A percentile compares a stretch with the other conserved stretches of the same genome.
These are phyloP conservation scores for Ascochyta pisi DNA, from an alignment of 2,329 filamentous ascomycete genomes.

Conservation along the genomic window DNA sequence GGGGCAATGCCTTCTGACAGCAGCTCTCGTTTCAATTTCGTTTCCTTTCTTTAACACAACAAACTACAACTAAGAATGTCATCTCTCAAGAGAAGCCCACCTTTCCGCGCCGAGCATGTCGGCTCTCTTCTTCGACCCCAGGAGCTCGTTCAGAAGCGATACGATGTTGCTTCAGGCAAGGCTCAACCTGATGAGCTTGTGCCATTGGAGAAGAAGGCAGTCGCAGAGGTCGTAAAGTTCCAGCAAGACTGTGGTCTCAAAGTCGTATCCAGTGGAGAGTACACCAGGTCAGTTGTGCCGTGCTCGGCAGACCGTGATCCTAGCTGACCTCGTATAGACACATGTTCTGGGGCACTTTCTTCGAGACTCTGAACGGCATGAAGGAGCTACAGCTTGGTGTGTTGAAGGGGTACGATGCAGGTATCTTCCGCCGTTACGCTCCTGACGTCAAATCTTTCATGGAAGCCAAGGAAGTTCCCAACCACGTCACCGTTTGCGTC, in stretches of 20 bases:
- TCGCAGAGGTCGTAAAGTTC: conserved; percentile 68
- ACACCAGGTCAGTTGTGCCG: conserved; percentile 48
- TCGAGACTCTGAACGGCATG: conserved; percentile 62
- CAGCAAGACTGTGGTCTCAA: conserved; percentile 70
- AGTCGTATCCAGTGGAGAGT: conserved; percentile 74
- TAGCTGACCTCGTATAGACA: conserved; percentile 41
- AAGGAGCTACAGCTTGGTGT: conserved; percentile 55
- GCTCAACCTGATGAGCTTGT: conserved; percentile 57
- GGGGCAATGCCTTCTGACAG: conserved; percentile 25
- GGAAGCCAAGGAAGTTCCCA: conserved; percentile 61
- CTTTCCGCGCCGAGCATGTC: conserved; percentile 76
- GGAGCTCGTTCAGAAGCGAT: conserved; percentile 65
- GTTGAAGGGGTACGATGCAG: conserved; percentile 56
- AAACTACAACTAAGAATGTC: conserved; percentile 43
- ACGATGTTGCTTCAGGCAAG: conserved; percentile 59
- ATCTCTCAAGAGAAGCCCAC: conserved; percentile 54
- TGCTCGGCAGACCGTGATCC: background rate
- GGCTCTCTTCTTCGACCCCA: conserved; percentile 73
- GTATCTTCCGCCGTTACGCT: conserved; percentile 65
- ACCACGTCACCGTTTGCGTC: conserved; percentile 63
- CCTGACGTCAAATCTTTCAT: conserved; percentile 69
- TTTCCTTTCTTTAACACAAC: conserved; percentile 9
- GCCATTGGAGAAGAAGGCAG: conserved; percentile 68
- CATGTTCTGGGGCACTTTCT: conserved; percentile 66
- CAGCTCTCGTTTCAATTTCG: conserved; percentile 8